Evolutionary conservation across 2,329 filamentous ascomycete species (phyloP).

Genomic region (Xylaria sp.): DNA sequence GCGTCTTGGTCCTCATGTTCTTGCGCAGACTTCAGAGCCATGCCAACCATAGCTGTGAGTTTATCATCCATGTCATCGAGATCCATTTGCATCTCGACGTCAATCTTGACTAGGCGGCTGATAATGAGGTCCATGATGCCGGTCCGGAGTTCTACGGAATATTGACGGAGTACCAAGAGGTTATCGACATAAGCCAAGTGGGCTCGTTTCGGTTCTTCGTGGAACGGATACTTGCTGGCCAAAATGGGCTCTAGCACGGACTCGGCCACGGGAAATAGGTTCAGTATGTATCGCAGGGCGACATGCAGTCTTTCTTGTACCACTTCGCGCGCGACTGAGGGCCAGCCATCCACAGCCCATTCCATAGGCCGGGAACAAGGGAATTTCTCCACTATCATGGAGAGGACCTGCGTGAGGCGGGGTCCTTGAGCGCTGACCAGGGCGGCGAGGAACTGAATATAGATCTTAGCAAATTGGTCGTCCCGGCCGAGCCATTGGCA

Average conservation of each 20-base stretch:
- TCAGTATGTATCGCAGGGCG: conserved; percentile 78
- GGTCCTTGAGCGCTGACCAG: conserved; percentile 85
- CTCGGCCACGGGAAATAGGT: conserved; percentile 83
- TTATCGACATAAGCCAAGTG: conserved; percentile 92
- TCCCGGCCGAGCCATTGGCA: conserved; percentile 74
- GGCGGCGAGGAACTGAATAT: conserved; percentile 74
- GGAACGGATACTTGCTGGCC: conserved; percentile 76
- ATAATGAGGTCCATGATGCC: conserved; percentile 87
- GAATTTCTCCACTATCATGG: conserved; percentile 85
- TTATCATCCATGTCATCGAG: conserved; percentile 94
- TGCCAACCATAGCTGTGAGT: conserved; percentile 77
- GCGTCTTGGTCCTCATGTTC: conserved; percentile 63
- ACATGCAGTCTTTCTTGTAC: conserved; percentile 81
- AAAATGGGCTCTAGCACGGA: conserved; percentile 75
- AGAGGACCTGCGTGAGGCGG: conserved; percentile 78
- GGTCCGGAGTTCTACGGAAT: conserved; percentile 79
- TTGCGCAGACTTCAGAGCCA: conserved; percentile 58
- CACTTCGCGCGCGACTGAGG: conserved; percentile 69
- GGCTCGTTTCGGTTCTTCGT: conserved; percentile 79
- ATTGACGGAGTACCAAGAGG: conserved; percentile 79
- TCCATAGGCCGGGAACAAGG: conserved; percentile 61
- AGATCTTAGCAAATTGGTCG: conserved; percentile 73
- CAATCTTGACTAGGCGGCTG: conserved; percentile 89
- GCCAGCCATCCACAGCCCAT: conserved; percentile 63
- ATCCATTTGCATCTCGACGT: conserved; percentile 94